Percentiles rank a stretch among this genome's conserved stretches.
phyloP scores from a whole-genome alignment of 441 rosid genomes.

The Populus hybrid region DNA sequence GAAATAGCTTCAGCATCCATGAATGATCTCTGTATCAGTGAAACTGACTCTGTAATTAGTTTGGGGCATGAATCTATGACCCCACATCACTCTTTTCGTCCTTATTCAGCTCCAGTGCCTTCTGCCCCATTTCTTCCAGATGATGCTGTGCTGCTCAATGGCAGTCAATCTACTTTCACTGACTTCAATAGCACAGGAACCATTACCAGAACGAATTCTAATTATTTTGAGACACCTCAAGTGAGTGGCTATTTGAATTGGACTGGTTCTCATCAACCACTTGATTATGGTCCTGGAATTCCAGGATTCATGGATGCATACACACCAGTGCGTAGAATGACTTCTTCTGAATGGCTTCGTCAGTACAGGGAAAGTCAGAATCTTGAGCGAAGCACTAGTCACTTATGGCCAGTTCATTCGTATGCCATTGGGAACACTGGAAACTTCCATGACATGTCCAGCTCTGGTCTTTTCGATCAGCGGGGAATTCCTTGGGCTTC shows the following conservation, averaged over 20 bases:
- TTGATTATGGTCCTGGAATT: conserved; percentile 23
- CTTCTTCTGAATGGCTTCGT: conserved; percentile 95
- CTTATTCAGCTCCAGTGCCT: conserved; percentile 64
- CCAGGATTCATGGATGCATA: conserved; percentile 40
- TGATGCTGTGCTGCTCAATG: conserved; percentile 56
- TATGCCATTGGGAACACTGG: conserved; percentile 35
- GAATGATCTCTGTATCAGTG: conserved; percentile 46
- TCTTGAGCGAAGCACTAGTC: conserved; percentile 35
- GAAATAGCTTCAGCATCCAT: conserved; percentile 52
- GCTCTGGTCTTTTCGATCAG: conserved; percentile 43
- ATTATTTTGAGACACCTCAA: conserved; percentile 25
- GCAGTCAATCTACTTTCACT: conserved; percentile 22
- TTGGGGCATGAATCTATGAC: conserved; percentile 27
- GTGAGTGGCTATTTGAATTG: conserved; percentile 37
- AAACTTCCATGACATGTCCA: conserved; percentile 36
- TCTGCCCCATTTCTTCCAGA: conserved; percentile 94
- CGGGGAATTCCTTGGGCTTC: conserved; percentile 49
- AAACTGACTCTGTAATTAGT: conserved; percentile 23
- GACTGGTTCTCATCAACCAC: conserved; percentile 29
- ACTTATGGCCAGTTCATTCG: conserved; percentile 31
- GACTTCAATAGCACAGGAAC: conserved; percentile 20
- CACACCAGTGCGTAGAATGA: conserved; percentile 43
- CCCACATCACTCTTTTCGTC: conserved; percentile 27
- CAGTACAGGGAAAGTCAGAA: conserved; percentile 72
- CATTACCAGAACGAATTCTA: conserved; percentile 27